These are phyloP conservation scores for Cornus kousa DNA, from an alignment of 148 eudicot species.

Conservation along the genomic window DNA sequence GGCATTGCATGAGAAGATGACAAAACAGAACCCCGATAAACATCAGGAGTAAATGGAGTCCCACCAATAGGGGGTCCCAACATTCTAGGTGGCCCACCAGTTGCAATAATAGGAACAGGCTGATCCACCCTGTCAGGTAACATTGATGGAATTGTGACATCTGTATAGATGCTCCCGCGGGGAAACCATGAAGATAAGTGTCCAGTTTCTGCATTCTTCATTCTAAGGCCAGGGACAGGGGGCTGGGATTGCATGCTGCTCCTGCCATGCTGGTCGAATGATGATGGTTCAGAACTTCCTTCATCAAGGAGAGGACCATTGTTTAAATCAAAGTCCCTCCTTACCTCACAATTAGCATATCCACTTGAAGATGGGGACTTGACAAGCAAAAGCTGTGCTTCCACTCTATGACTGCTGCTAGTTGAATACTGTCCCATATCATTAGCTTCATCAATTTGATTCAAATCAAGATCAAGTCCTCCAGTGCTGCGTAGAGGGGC, in stretches of 20 bases:
- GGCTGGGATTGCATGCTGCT: constrained; percentile 42
- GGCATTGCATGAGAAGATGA: constrained; percentile 76
- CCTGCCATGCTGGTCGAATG: constrained; percentile 24
- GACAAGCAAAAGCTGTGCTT: constrained; percentile 28
- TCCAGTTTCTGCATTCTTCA: constrained; percentile 39
- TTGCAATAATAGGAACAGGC: constrained; percentile 42
- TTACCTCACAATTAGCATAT: constrained; percentile 32
- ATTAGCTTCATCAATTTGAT: constrained; percentile 60
- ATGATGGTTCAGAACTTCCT: constrained; percentile 34
- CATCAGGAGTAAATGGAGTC: constrained; percentile 54
- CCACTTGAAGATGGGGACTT: constrained; percentile 31
- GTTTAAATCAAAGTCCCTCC: constrained; percentile 80
- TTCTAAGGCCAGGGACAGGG: constrained; percentile 44
- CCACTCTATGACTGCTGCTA: constrained; percentile 37
- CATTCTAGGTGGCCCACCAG: constrained; percentile 58
- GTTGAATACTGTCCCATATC: constrained; percentile 47
- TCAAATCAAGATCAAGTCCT: constrained; percentile 84
- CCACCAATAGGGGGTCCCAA: constrained; percentile 41
- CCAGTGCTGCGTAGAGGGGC: constrained; percentile 36
- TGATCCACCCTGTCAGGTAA: constrained; percentile 58
- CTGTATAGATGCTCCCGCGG: constrained; percentile 50
- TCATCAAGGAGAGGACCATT: constrained; percentile 84
- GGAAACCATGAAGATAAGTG: constrained; percentile 66
- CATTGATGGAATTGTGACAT: constrained; percentile 44
- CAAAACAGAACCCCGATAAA: constrained; percentile 71